Base-by-base conservation (phyloP, 805 yeast genomes). In the Lipomyces kockii region DNA sequence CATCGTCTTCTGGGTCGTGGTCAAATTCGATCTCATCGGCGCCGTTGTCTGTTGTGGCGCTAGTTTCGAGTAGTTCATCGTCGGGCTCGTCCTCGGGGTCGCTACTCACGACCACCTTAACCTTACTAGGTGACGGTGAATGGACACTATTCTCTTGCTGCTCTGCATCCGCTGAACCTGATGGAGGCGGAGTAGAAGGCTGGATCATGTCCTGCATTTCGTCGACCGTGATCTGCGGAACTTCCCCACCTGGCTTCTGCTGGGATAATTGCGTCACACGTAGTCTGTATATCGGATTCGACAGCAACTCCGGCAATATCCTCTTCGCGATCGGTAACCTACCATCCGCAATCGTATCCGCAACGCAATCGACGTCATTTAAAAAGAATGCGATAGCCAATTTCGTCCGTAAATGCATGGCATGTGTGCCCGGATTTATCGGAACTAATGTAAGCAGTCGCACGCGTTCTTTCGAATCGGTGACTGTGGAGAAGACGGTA, bases 281-380 rank as follows among this genome's bases (percentile, higher is more conserved):
- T 14, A 68, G 52, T n/a, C 32, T 34, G 39, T 65, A 68, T n/a
- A 68, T 25, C 35, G 61, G 67, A 54, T 68, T 68, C 29, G 20
- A 12, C 22, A 54, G 37, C 35, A 68, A 27, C 46, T 68, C 71
- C 14, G 67, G 69, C 22, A 68, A 32, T 20, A 68, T 68, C 20
- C 51, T 9, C 57, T 65, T 68, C 20, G 56, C 71, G 35, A 68
- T 65, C n/a, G 71, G 71, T 35, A 68, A 32, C 12, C 67, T 49
- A 27, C 60, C 64, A 17, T 60, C 63, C 12, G 29, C 51, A 29
- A 58, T 29, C 52, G 46, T 17, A 34, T 22, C 25, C 9, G 49
- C 62, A 11, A 64, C 46, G 11, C 12, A 49, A 2, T 67, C 64
- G 11, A 59, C 59, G 17, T 68, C 63, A 7, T 63, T 60, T 34